phyloP scores from a whole-genome alignment of 192 early-diverging fungal genomes.

The Coemansia sp. region DNA sequence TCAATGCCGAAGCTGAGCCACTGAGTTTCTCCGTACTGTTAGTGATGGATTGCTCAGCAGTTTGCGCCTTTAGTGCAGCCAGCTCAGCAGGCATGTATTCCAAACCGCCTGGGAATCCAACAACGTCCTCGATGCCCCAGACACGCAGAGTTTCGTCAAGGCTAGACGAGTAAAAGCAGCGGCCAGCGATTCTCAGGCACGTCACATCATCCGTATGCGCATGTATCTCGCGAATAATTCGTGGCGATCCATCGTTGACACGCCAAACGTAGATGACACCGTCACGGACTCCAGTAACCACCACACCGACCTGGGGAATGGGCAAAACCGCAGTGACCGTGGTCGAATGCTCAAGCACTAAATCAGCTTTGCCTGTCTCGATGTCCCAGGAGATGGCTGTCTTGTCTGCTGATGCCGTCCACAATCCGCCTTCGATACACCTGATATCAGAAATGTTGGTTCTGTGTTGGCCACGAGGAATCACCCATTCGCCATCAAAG shows the following conservation, averaged over 20 bases:
- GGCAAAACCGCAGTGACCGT: constrained; percentile 71
- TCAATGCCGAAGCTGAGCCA: constrained; percentile 55
- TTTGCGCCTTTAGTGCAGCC: constrained; percentile 5
- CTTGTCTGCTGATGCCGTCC: constrained; percentile 93
- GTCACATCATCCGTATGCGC: constrained; percentile 93
- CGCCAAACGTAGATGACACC: constrained; percentile 89
- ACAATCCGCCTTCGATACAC: constrained; percentile 68
- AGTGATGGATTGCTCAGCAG: neutral
- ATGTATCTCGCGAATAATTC: constrained; percentile 69
- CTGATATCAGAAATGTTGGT: constrained; percentile 76
- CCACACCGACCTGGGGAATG: constrained; percentile 64
- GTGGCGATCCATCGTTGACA: constrained; percentile 39
- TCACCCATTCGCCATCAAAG: constrained; percentile 38
- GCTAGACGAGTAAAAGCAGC: constrained; percentile 74
- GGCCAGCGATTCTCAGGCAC: constrained; percentile 61
- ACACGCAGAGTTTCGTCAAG: constrained; percentile 83
- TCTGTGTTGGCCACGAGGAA: constrained; percentile 70
- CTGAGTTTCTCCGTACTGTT: neutral
- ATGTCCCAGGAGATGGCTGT: constrained; percentile 83
- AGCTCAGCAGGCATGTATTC: constrained; percentile 37
- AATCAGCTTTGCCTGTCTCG: constrained; percentile 72
- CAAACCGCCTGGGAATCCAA: constrained; percentile 29
- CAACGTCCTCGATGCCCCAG: constrained; percentile 72
- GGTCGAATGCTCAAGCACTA: constrained; percentile 77
- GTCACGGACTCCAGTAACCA: constrained; percentile 83